Percentiles rank a stretch among this genome's conserved stretches.
Conservation (phyloP, 306 rosid genomes). For the Prunus fruticosa region DNA sequence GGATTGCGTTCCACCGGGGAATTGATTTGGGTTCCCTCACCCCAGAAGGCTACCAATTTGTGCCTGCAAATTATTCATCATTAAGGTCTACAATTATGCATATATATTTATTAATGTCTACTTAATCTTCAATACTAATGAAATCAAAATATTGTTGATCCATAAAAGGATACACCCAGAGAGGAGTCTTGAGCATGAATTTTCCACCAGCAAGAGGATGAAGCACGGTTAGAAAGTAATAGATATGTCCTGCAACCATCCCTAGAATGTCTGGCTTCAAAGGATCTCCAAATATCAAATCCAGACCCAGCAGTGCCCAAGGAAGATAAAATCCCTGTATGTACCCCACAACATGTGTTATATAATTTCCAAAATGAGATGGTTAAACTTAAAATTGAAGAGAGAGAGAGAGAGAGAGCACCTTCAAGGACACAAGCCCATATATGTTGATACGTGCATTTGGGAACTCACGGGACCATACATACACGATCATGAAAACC, state of each 20-base stretch:
- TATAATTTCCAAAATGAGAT: too few species aligned
- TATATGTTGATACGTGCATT: slow-evolving; percentile 52
- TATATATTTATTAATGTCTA: neutral
- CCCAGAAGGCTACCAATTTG: slow-evolving; percentile 74
- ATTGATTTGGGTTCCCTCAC: slow-evolving; percentile 60
- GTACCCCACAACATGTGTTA: neutral
- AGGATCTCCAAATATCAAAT: slow-evolving; percentile 48
- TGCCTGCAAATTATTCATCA: slow-evolving; percentile 31
- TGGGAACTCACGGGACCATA: slow-evolving; percentile 83
- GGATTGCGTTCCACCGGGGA: slow-evolving; percentile 65
- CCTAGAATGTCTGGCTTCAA: slow-evolving; percentile 50
- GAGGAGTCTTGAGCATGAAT: slow-evolving; percentile 54
- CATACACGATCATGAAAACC: slow-evolving; percentile 65
- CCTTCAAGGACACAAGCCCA: slow-evolving; percentile 71
- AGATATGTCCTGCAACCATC: slow-evolving; percentile 64
- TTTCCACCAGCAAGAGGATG: slow-evolving; percentile 75
- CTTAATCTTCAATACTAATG: neutral
- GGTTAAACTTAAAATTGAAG: too few species aligned
- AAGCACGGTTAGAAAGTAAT: slow-evolving; percentile 74
- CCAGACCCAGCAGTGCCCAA: slow-evolving; percentile 53
- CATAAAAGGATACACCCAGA: slow-evolving; percentile 61
- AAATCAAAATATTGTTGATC: too few species aligned
- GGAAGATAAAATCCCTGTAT: slow-evolving; percentile 73
- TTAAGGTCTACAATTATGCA: slow-evolving; percentile 31
- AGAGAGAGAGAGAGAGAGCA: slow-evolving; percentile 1